Evolutionary conservation across 2,329 filamentous ascomycete species (phyloP).

Genomic region (Helminthosporium solani): DNA sequence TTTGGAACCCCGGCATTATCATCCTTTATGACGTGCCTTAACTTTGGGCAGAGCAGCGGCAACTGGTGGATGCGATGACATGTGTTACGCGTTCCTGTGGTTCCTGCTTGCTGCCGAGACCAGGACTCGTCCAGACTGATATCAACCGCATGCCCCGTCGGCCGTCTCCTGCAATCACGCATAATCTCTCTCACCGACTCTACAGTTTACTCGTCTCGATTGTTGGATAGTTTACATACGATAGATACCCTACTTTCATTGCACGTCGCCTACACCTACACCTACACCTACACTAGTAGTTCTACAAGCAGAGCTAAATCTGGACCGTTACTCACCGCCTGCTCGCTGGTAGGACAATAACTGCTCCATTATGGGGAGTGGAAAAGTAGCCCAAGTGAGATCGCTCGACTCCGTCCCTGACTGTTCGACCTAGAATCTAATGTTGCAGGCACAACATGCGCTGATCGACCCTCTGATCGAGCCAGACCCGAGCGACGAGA

Average conservation of each 20-base stretch:
- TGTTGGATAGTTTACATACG: too few species aligned
- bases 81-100: conserved; percentile 40
- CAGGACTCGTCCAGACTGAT: conserved; percentile 9
- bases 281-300: too few species aligned
- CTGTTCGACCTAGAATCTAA: conserved; percentile 7
- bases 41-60: neutral
- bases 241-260: too few species aligned
- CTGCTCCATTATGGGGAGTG: conserved; percentile 15
- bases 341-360: conserved; percentile 2
- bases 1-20: neutral
- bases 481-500: conserved; percentile 67
- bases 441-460: conserved; percentile 61
- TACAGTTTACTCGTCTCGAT: neutral
- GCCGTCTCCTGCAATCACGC: conserved; percentile 1
- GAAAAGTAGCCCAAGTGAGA: conserved; percentile 15
- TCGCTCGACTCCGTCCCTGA: conserved; percentile 3
- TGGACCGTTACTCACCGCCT: conserved; percentile 3
- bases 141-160: conserved; percentile 14
- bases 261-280: too few species aligned
- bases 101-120: conserved; percentile 6
- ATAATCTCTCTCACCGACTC: conserved; percentile 3
- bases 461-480: conserved; percentile 69
- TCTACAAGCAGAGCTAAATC: conserved; percentile 2
- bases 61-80: conserved; percentile 22
- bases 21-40: conserved; percentile 22